These are phyloP conservation scores for Nakazawaea peltata DNA, from an alignment of 805 yeast species.

Conservation along the genomic window DNA sequence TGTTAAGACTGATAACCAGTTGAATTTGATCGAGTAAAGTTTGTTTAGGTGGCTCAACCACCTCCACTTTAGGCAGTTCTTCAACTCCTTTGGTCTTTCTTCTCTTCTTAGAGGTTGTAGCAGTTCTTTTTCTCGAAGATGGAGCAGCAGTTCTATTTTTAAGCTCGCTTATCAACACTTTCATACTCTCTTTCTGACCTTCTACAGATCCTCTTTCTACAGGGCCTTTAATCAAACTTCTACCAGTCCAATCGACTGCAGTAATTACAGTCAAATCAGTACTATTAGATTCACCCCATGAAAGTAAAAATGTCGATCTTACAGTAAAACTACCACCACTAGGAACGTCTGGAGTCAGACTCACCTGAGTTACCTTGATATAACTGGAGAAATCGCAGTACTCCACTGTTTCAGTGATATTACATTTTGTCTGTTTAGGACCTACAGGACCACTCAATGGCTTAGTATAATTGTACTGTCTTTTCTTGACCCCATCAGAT, in stretches of 20 bases:
- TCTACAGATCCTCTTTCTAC: slow-evolving; percentile 68
- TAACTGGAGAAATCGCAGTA: slow-evolving; percentile 38
- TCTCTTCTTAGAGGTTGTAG: slow-evolving; percentile 13
- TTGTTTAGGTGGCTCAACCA: background rate
- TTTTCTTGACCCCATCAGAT: slow-evolving; percentile 19
- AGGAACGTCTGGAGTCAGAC: slow-evolving; percentile 79
- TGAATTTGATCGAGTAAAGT: background rate
- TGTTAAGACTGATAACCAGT: slow-evolving; percentile 11
- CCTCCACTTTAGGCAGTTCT: slow-evolving; percentile 19
- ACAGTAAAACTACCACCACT: slow-evolving; percentile 64
- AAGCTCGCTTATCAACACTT: slow-evolving; percentile 37
- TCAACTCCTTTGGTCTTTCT: slow-evolving; percentile 14
- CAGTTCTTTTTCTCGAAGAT: slow-evolving; percentile 10
- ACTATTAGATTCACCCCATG: slow-evolving; percentile 54
- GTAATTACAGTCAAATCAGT: slow-evolving; percentile 49
- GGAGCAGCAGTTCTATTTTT: slow-evolving; percentile 24
- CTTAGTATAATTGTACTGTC: slow-evolving; percentile 52
- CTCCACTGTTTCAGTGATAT: slow-evolving; percentile 52
- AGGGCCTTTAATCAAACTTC: slow-evolving; percentile 71
- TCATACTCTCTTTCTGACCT: slow-evolving; percentile 60
- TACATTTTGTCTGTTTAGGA: slow-evolving; percentile 67
- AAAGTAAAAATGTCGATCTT: slow-evolving; percentile 44
- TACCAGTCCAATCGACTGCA: slow-evolving; percentile 61
- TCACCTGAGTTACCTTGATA: slow-evolving; percentile 44
- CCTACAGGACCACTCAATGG: slow-evolving; percentile 66